Conservation (phyloP, 2,329 filamentous ascomycete species). For the Paradendryphiella salina region DNA sequence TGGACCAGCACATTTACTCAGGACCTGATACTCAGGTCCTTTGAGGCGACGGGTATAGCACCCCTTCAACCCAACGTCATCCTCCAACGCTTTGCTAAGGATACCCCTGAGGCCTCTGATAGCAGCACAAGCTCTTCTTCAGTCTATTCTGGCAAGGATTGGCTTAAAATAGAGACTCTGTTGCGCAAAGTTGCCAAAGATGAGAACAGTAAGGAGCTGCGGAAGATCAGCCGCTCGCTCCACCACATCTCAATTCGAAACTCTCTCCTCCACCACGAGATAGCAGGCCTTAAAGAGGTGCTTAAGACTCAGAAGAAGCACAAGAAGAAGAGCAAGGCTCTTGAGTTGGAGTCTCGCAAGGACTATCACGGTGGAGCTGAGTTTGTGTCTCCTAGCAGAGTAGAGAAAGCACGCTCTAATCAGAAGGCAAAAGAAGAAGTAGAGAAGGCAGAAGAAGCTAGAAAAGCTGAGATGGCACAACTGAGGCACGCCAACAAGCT, state of each 20-base stretch:
- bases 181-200: not conserved
- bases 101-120: too few species aligned
- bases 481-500: too few species aligned
- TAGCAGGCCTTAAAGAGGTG: constrained; percentile 3
- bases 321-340: constrained; percentile 4
- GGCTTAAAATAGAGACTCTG: not conserved
- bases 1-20: not conserved
- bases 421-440: not conserved
- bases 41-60: not conserved
- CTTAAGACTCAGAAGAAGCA: constrained; percentile 6
- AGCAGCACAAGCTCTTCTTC: not conserved
- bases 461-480: not conserved
- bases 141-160: not conserved
- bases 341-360: constrained; percentile 1
- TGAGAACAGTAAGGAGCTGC: not conserved
- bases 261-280: constrained; percentile 5
- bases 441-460: not conserved
- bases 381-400: constrained; percentile 7
- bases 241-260: constrained; percentile 4
- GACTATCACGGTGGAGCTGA: constrained; percentile 8
- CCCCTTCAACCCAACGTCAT: not conserved
- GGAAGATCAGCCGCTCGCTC: not conserved
- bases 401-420: not conserved
- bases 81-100: not conserved
- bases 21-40: not conserved